Conservation (phyloP, 2,329 filamentous ascomycete species). For the Escovopsis weberi region DNA sequence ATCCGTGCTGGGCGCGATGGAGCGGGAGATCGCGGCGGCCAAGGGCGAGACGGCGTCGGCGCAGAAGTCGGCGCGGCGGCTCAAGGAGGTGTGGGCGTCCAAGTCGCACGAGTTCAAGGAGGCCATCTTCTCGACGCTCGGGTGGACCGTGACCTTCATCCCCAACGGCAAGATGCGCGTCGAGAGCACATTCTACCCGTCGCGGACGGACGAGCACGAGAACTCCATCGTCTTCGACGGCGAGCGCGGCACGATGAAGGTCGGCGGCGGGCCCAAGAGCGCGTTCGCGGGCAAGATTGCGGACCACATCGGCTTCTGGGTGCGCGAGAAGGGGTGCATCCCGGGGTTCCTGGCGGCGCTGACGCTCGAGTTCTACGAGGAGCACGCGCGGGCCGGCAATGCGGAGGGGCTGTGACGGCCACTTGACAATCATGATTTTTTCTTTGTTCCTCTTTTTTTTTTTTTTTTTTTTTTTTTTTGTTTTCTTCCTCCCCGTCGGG, state of each 20-base stretch:
- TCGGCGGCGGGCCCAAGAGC: slow-evolving; percentile 77
- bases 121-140: slow-evolving; percentile 79
- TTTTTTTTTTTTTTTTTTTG: too few species aligned
- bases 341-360: slow-evolving; percentile 84
- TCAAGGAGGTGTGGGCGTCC: slow-evolving; percentile 83
- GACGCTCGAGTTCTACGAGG: slow-evolving; percentile 87
- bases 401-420: not conserved
- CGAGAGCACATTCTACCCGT: slow-evolving; percentile 71
- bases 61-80: slow-evolving; percentile 69
- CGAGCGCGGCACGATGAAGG: slow-evolving; percentile 94
- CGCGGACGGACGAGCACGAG: slow-evolving; percentile 51
- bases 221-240: slow-evolving; percentile 76
- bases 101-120: slow-evolving; percentile 94
- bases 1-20: slow-evolving; percentile 59
- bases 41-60: slow-evolving; percentile 54
- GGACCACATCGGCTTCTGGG: slow-evolving; percentile 88
- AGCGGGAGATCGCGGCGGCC: slow-evolving; percentile 60
- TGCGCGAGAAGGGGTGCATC: slow-evolving; percentile 83
- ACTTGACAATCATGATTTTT: too few species aligned
- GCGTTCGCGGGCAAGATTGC: slow-evolving; percentile 74
- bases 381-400: slow-evolving; percentile 23
- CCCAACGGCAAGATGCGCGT: slow-evolving; percentile 95
- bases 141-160: slow-evolving; percentile 91
- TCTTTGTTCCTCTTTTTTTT: too few species aligned
- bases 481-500: too few species aligned